phyloP scores from a whole-genome alignment of 805 yeast genomes.

The Sugiyamaella lignohabitans region DNA sequence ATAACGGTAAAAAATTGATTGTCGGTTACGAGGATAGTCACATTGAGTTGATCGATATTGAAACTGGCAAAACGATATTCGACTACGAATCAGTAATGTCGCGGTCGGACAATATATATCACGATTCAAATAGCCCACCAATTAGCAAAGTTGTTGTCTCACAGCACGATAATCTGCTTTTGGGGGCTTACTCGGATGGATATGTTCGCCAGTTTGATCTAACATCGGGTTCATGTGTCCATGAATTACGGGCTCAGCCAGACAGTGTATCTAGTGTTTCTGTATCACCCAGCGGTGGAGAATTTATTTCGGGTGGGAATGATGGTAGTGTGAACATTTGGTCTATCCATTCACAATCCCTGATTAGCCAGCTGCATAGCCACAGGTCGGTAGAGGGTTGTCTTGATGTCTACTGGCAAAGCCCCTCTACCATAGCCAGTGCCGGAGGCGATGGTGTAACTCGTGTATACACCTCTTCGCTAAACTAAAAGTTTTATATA shows the following conservation, averaged over 20 bases:
- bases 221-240: conserved; percentile 5
- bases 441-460: conserved; percentile 10
- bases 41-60: conserved; percentile 18
- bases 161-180: conserved; percentile 4
- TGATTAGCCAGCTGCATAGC: conserved; percentile 4
- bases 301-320: conserved; percentile 15
- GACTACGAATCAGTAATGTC: conserved; percentile 6
- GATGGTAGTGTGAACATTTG: conserved; percentile 16
- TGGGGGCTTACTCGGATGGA: conserved; percentile 11
- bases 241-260: conserved; percentile 5
- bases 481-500: too few species aligned
- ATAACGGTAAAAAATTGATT: conserved; percentile 14
- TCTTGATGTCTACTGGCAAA: conserved; percentile 9
- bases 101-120: not conserved
- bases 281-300: conserved; percentile 7
- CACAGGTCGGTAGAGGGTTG: conserved; percentile 9
- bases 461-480: conserved; percentile 1
- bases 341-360: conserved; percentile 4
- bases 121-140: not conserved
- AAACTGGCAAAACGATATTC: conserved; percentile 14
- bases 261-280: conserved; percentile 8
- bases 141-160: conserved; percentile 3
- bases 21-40: conserved; percentile 19
- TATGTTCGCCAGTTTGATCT: conserved; percentile 15
- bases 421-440: conserved; percentile 4